Conservation (phyloP, 768 basidiomycete genomes). For the Kockovaella imperatae region DNA sequence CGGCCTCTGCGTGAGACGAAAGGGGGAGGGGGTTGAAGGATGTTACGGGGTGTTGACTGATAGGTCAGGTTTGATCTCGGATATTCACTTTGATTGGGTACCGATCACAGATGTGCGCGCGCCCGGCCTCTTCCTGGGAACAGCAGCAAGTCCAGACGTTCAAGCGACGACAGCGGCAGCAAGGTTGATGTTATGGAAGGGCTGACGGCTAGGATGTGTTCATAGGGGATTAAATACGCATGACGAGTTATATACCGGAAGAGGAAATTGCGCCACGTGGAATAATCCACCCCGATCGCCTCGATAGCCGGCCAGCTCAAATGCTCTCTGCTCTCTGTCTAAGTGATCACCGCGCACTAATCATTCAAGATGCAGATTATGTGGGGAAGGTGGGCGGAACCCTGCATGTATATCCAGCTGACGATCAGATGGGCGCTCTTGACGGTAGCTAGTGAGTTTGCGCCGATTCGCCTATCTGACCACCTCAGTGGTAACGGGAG, state of each 20-base stretch:
- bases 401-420: not conserved
- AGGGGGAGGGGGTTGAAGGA: not conserved
- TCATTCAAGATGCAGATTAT: no score
- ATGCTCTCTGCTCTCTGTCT: not conserved
- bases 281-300: no score
- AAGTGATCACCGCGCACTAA: no score
- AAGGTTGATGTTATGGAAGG: not conserved
- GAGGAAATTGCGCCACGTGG: not conserved
- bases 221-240: not conserved
- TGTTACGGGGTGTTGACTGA: no score
- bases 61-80: not conserved
- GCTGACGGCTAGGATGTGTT: not conserved
- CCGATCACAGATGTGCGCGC: not conserved
- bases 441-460: not conserved
- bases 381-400: constrained; percentile 19
- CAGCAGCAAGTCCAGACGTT: not conserved
- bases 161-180: not conserved
- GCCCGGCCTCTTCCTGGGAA: not conserved
- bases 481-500: constrained; percentile 22
- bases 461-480: not conserved
- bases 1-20: no score
- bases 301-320: not conserved
- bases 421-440: constrained; percentile 1
- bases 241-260: not conserved
- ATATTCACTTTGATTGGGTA: not conserved